Percentiles rank a stretch among this genome's conserved stretches.
Conservation (phyloP, 139 green algal genomes). For the Micractinium sp. region DNA sequence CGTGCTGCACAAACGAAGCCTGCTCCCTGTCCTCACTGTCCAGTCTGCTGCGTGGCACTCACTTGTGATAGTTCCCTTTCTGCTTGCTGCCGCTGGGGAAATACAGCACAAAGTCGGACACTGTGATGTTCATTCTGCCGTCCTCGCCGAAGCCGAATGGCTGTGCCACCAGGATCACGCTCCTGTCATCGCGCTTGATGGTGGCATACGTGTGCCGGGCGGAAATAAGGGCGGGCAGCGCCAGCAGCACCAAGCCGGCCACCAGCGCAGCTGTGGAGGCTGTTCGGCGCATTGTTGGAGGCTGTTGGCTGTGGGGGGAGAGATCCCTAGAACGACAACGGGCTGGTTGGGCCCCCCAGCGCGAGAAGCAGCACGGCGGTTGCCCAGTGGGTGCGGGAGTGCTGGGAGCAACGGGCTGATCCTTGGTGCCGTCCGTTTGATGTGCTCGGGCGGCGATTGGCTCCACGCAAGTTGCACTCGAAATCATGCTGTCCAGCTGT, state of each 20-base stretch:
- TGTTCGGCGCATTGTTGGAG: too few relatives aligned
- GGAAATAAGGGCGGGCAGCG: neutral
- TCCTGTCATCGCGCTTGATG: slow-evolving; percentile 62
- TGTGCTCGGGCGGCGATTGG: too few relatives aligned
- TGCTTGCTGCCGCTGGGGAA: neutral
- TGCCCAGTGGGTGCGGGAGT: too few relatives aligned
- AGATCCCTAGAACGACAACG: too few relatives aligned
- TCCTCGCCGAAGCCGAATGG: slow-evolving; percentile 71
- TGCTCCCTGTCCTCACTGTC: too few relatives aligned
- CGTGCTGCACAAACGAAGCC: neutral
- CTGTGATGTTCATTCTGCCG: slow-evolving; percentile 61
- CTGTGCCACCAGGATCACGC: slow-evolving; percentile 67
- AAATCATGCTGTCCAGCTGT: too few relatives aligned
- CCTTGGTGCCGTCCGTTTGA: too few relatives aligned
- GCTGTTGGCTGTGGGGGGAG: too few relatives aligned
- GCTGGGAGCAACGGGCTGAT: too few relatives aligned
- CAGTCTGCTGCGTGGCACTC: neutral
- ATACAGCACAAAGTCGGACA: slow-evolving; percentile 54
- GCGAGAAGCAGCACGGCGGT: too few relatives aligned
- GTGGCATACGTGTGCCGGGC: slow-evolving; percentile 25
- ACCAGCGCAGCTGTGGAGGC: neutral
- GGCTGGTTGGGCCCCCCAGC: too few relatives aligned
- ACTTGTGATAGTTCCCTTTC: slow-evolving; percentile 13
- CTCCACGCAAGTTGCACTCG: too few relatives aligned
- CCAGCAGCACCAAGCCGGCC: neutral